Base-by-base conservation (phyloP, 305 asterid species). In the Rubia peregrina region DNA sequence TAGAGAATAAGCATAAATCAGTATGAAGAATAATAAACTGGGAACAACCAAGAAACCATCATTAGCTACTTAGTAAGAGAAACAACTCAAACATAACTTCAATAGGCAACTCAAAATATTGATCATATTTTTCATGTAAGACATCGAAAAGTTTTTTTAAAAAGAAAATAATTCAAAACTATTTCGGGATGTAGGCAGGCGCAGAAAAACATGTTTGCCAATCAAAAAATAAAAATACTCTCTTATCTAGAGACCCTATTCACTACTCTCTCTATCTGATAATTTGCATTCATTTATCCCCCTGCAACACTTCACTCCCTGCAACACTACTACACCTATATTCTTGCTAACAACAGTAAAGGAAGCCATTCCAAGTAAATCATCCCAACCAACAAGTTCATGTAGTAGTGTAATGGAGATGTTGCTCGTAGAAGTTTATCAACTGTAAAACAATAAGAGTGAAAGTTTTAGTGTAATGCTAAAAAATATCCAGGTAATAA, bases 391-490 rank as follows among this genome's bases (percentile, higher is more conserved):
- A 61, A 40, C 51, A 72, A 53, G 48, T 55, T n/a, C 4, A 81
- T 55, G 86, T 61, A 6, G 88, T 83, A 70, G 38, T 79, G 73
- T 85, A 89, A 43, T 95, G 85, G 57, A 91, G 77, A 67, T 88
- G 82, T 79, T 85, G 81, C 90, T 89, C 96, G n/a, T 91, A 91
- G 78, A 67, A 91, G 76, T 83, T 83, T 70, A 89, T 86, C 82
- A 91, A 82, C 98, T 91, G 95, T 85, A 76, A 11, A 53, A 71
- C 63, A 22, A 73, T 19, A 74, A 55, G 61, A 73, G 64, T 70
- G 70, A 59, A 2, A 65, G 44, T 59, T 63, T 61, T 62, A 36
- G 70, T 59, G 57, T 66, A 59, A 46, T 19, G 14, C 2, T 12
- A 43, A 59, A 56, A 30, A 7, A 12, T 13, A 24, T 0, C 6